Base-by-base conservation (phyloP, 257 asterid species). In the Ballota nigra region DNA sequence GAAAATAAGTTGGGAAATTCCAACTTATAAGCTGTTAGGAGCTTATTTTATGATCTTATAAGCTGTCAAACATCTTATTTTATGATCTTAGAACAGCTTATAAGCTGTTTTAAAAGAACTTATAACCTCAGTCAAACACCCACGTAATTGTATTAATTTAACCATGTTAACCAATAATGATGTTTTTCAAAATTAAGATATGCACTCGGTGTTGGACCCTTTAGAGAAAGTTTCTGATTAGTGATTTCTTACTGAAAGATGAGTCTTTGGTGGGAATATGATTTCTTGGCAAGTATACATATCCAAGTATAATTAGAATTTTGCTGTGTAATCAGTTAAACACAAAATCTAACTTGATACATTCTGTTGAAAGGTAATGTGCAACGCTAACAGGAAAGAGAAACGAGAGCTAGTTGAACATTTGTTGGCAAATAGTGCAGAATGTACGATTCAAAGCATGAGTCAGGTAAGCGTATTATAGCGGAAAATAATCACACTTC, bases 351-450 rank as follows among this genome's bases (percentile, higher is more conserved):
- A 10, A 75, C 75, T 19, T 18, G 5, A 69, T 24, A 3, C 59
- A 26, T 71, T 75, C 8, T 68, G 57, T 68, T 70, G 31, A 13
- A 55, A 89, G 92, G 81, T 70, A 56, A 73, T 84, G 81, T 84
- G 85, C 77, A 75, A 80, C 72, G 40, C 26, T 22, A 55, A 85
- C 79, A 66, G 86, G 82, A 81, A 83, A 75, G 89, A 83, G 81
- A 87, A 81, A 76, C 75, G 53, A 64, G 96, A 89, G 72, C 79
- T 87, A 31, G 76, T 83, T 33, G 80, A 82, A 16, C 77, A 89
- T 83, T 78, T 89, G 67, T 10, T 87, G 74, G 55, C 68, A 29
- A 73, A 72, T 33, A 66, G 79, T 23, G 81, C 77, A 19, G 79
- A 75, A 43, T 61, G 36, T 40, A 51, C 41, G 23, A 47, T 77